phyloP scores from a whole-genome alignment of 148 eudicot species.

The Chenopodium suecicum region DNA sequence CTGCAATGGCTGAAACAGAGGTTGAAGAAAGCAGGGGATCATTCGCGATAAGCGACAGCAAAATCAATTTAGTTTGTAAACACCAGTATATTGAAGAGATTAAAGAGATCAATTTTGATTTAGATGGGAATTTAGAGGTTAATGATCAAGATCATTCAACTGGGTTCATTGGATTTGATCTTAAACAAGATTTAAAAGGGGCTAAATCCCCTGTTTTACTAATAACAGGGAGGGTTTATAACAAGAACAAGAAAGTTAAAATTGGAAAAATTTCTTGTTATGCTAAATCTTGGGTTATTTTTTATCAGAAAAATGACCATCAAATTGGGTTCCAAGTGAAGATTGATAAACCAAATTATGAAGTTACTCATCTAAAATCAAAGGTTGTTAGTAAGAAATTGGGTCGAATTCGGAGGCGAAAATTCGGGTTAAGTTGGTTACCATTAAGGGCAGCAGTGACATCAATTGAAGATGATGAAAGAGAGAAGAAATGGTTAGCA shows the following conservation, averaged over 20 bases:
- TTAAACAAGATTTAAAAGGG: slow-evolving; percentile 18
- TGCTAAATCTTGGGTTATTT: slow-evolving; percentile 69
- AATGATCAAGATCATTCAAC: slow-evolving; percentile 35
- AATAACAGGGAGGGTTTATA: slow-evolving; percentile 59
- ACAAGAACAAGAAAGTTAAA: slow-evolving; percentile 28
- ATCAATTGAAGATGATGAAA: slow-evolving; percentile 39
- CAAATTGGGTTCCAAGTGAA: slow-evolving; percentile 79
- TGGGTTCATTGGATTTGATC: slow-evolving; percentile 31
- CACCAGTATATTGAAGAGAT: slow-evolving; percentile 74
- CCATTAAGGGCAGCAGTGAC: slow-evolving; percentile 37
- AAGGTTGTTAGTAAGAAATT: slow-evolving; percentile 20
- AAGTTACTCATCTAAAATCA: slow-evolving; percentile 22
- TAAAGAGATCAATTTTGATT: slow-evolving; percentile 38
- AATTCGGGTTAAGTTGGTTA: slow-evolving; percentile 33
- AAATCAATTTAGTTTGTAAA: slow-evolving; percentile 59
- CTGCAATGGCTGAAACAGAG: slow-evolving; percentile 76
- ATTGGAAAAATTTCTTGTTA: slow-evolving; percentile 26
- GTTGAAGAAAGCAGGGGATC: slow-evolving; percentile 98
- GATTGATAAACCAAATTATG: slow-evolving; percentile 54
- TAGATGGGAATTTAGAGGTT: slow-evolving; percentile 21
- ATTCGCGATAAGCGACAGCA: slow-evolving; percentile 56
- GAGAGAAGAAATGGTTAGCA: slow-evolving; percentile 27
- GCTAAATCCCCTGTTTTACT: slow-evolving; percentile 49
- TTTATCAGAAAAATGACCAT: slow-evolving; percentile 62
- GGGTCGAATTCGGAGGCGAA: slow-evolving; percentile 33